A percentile compares a stretch with the other conserved stretches of the same genome.
These are phyloP conservation scores for Lathyrus sativus DNA, from an alignment of 306 rosid species.

Conservation along the genomic window DNA sequence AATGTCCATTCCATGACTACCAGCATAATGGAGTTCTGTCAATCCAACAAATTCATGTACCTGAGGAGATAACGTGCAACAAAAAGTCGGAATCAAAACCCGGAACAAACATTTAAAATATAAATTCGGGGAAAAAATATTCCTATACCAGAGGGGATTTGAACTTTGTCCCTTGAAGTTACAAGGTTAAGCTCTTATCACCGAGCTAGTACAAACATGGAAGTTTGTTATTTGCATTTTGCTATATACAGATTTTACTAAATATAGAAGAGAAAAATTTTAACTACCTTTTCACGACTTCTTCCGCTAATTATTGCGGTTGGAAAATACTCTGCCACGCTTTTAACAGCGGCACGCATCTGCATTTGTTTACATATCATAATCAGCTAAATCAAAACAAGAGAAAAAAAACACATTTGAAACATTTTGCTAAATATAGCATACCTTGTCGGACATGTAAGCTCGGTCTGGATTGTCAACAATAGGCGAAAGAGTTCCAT, in stretches of 20 bases:
- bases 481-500: conserved; percentile 99
- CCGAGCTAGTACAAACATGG: conserved; percentile 12
- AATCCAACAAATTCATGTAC: conserved; percentile 76
- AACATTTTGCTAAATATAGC: conserved; percentile 22
- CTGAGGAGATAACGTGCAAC: conserved; percentile 44
- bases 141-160: not conserved
- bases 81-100: conserved; percentile 35
- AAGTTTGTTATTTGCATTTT: conserved; percentile 8
- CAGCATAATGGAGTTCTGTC: conserved; percentile 87
- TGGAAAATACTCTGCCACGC: conserved; percentile 72
- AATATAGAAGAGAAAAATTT: not conserved
- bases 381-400: conserved; percentile 27
- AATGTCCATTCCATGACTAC: conserved; percentile 99
- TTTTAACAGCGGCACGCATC: conserved; percentile 83
- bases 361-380: conserved; percentile 40
- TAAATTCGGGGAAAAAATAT: not conserved
- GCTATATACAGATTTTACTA: not conserved
- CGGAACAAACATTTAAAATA: not conserved
- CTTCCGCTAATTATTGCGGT: conserved; percentile 97
- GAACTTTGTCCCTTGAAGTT: conserved; percentile 4
- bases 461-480: conserved; percentile 95
- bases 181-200: conserved; percentile 13
- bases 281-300: conserved; percentile 83
- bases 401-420: conserved; percentile 3
- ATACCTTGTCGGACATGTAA: conserved; percentile 84